These are phyloP conservation scores for Tylopilus felleus DNA, from an alignment of 768 basidiomycete species.

Conservation along the genomic window DNA sequence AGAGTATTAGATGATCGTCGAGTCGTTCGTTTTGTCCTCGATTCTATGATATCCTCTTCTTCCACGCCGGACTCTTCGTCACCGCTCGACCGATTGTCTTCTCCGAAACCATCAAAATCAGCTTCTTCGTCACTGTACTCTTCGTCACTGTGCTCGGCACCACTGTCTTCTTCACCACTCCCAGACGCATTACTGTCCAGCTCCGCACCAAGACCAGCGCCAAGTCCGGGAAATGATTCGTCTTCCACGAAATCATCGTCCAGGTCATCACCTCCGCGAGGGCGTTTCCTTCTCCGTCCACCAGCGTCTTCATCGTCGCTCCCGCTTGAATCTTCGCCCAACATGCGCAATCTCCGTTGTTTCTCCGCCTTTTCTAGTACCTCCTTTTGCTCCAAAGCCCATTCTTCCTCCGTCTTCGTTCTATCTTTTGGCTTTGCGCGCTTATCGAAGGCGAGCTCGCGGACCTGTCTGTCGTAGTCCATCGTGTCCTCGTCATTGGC, in stretches of 20 bases:
- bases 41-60: constrained; percentile 41
- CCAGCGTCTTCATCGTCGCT: constrained; percentile 54
- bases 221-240: constrained; percentile 34
- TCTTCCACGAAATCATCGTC: constrained; percentile 78
- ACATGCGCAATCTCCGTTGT: constrained; percentile 75
- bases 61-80: constrained; percentile 36
- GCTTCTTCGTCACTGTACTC: constrained; percentile 27
- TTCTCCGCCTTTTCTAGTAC: constrained; percentile 83
- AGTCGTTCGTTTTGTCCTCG: constrained; percentile 34
- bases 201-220: constrained; percentile 37
- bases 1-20: constrained; percentile 31
- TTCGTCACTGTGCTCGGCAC: constrained; percentile 33
- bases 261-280: constrained; percentile 79
- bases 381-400: constrained; percentile 85
- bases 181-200: constrained; percentile 39
- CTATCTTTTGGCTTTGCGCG: constrained; percentile 92
- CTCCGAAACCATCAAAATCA: constrained; percentile 32
- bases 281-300: constrained; percentile 45
- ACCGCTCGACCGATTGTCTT: constrained; percentile 35
- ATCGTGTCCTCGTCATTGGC: constrained; percentile 33
- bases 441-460: constrained; percentile 89
- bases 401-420: constrained; percentile 94
- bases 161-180: constrained; percentile 30
- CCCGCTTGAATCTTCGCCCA: constrained; percentile 70
- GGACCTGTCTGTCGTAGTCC: constrained; percentile 90